phyloP scores from a whole-genome alignment of 2,329 filamentous ascomycete species.

The Knufia fluminis region DNA sequence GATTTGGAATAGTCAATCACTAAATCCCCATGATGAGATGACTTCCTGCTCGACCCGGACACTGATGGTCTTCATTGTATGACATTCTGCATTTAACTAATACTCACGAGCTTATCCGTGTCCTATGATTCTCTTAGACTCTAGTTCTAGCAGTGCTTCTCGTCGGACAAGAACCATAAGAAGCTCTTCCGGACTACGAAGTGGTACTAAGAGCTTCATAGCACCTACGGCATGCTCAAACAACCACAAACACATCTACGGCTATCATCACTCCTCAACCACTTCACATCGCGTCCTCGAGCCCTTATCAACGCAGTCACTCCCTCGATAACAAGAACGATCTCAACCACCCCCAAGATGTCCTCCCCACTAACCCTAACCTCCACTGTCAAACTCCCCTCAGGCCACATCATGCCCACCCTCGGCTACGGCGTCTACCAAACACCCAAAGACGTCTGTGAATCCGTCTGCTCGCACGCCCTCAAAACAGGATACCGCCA shows the following conservation, averaged over 20 bases:
- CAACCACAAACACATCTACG: too few relatives aligned
- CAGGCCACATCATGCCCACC: conserved; percentile 32
- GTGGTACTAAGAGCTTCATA: too few relatives aligned
- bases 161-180: too few relatives aligned
- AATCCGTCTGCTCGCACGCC: conserved; percentile 49
- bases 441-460: conserved; percentile 48
- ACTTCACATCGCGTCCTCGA: not conserved
- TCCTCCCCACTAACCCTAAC: conserved; percentile 14
- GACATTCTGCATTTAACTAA: not conserved
- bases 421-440: conserved; percentile 34
- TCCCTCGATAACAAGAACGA: not conserved
- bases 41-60: too few relatives aligned
- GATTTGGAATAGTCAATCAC: too few relatives aligned
- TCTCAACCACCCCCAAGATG: not conserved
- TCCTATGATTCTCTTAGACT: too few relatives aligned
- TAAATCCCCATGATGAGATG: too few relatives aligned
- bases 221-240: too few relatives aligned
- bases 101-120: too few relatives aligned
- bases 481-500: conserved; percentile 50
- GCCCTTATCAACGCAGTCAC: not conserved
- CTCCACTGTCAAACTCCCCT: conserved; percentile 31
- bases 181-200: too few relatives aligned
- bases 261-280: too few relatives aligned
- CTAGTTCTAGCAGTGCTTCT: too few relatives aligned
- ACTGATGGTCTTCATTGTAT: not conserved